These are phyloP conservation scores for Berkeleyomyces rouxiae DNA, from an alignment of 2,329 filamentous ascomycete species.

Conservation along the genomic window DNA sequence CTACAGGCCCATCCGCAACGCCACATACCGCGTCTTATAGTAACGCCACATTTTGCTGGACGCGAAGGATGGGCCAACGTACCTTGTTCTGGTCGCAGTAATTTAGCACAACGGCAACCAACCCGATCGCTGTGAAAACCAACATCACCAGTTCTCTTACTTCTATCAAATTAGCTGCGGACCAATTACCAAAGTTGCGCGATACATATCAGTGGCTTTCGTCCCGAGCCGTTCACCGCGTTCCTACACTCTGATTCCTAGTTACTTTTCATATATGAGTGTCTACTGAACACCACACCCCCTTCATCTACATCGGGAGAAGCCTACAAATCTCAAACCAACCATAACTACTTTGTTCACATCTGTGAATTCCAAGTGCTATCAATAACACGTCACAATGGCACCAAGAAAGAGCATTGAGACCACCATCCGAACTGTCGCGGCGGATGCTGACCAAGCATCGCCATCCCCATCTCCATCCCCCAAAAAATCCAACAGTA, in stretches of 20 bases:
- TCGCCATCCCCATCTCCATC: conserved; percentile 16
- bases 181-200: not conserved
- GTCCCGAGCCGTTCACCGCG: not conserved
- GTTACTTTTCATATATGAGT: not conserved
- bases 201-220: not conserved
- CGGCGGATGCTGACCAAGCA: conserved; percentile 15
- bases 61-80: conserved; percentile 1
- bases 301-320: not conserved
- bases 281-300: not conserved
- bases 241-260: not conserved
- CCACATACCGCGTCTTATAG: not conserved
- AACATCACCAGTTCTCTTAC: not conserved
- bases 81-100: not conserved
- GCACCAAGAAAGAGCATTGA: conserved; percentile 14
- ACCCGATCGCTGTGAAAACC: not conserved
- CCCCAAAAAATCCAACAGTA: conserved; percentile 20
- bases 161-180: not conserved
- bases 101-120: not conserved
- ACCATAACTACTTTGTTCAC: not conserved
- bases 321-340: not conserved
- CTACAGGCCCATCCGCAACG: not conserved
- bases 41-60: not conserved
- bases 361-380: not conserved
- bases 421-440: conserved; percentile 7
- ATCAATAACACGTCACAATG: not conserved